A percentile compares a stretch with the other conserved stretches of the same genome.
Conservation (phyloP, 1,139 yeast genomes). For the Lodderomyces pseudojiufengensis region DNA sequence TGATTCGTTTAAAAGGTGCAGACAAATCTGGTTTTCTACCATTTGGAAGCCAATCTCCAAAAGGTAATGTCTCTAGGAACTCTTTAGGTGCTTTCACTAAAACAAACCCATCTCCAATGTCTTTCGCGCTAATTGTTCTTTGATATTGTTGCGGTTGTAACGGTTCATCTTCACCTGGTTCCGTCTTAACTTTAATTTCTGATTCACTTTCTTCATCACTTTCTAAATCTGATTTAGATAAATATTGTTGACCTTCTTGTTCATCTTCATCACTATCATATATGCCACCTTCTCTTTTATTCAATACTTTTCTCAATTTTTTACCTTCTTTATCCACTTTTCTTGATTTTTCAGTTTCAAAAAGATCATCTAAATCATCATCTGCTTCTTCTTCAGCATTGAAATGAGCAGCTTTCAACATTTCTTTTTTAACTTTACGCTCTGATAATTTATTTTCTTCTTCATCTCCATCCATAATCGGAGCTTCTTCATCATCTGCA, state of each 20-base stretch:
- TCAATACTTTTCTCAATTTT: conserved; percentile 76
- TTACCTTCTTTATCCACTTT: conserved; percentile 91
- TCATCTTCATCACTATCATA: conserved; percentile 87
- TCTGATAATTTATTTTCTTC: conserved; percentile 92
- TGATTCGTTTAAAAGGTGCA: conserved; percentile 41
- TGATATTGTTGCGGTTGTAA: conserved; percentile 1
- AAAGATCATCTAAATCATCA: conserved; percentile 59
- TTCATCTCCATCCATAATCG: conserved; percentile 94
- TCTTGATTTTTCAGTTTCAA: conserved; percentile 58
- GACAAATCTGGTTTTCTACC: conserved; percentile 37
- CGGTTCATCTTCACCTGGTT: conserved; percentile 31
- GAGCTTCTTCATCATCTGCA: conserved; percentile 98
- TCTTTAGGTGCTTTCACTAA: conserved; percentile 62
- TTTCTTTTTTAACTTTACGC: conserved; percentile 82
- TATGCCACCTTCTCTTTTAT: conserved; percentile 83
- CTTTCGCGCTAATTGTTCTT: conserved; percentile 37
- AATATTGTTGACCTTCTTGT: conserved; percentile 62
- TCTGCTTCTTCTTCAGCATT: conserved; percentile 60
- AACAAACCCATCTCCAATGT: conserved; percentile 62
- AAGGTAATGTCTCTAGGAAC: conserved; percentile 64
- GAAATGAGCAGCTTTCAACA: conserved; percentile 78
- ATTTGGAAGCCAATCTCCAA: conserved; percentile 81
- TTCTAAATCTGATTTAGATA: conserved; percentile 70
- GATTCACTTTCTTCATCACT: conserved; percentile 47
- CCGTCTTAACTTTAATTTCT: conserved; percentile 39